These are phyloP conservation scores for Ogataea hybrid DNA, from an alignment of 1,139 yeast genomes.

Conservation along the genomic window DNA sequence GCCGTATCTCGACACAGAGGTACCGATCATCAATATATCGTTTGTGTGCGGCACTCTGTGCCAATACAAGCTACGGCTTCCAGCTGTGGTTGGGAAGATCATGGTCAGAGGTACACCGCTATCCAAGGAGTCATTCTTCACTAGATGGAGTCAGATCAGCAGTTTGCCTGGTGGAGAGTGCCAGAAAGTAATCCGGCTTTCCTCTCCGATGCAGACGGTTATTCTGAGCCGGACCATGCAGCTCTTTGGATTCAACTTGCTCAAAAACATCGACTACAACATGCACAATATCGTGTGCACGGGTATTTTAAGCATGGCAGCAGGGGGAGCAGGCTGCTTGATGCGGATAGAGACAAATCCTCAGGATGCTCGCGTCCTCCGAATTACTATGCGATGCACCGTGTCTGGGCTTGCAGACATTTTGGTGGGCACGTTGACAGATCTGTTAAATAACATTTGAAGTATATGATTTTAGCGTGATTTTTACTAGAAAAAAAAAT, in stretches of 20 bases:
- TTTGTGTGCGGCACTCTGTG: constrained; percentile 50
- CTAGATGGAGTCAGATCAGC: constrained; percentile 79
- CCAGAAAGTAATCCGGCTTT: constrained; percentile 27
- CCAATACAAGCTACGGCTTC: constrained; percentile 60
- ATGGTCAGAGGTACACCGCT: constrained; percentile 51
- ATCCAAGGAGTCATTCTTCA: constrained; percentile 56
- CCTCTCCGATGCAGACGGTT: constrained; percentile 23
- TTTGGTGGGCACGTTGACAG: constrained; percentile 32
- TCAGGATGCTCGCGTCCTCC: constrained; percentile 38
- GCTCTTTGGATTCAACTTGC: constrained; percentile 53
- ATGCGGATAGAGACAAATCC: constrained; percentile 47
- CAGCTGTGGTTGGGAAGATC: constrained; percentile 64
- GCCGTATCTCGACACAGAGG: constrained; percentile 46
- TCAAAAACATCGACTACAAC: constrained; percentile 47
- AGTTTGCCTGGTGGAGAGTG: constrained; percentile 52
- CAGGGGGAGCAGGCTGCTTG: constrained; percentile 58
- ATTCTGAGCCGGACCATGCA: constrained; percentile 43
- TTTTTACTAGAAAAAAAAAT: constrained; percentile 6
- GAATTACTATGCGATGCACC: constrained; percentile 59
- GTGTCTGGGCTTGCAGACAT: constrained; percentile 54
- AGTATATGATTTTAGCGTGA: neutral
- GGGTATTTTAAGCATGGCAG: constrained; percentile 62
- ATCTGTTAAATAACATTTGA: constrained; percentile 18
- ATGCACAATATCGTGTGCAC: constrained; percentile 57
- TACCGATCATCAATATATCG: constrained; percentile 54